Conservation (phyloP, 495 filamentous ascomycete genomes). For the Rhizodiscina lignyota region DNA sequence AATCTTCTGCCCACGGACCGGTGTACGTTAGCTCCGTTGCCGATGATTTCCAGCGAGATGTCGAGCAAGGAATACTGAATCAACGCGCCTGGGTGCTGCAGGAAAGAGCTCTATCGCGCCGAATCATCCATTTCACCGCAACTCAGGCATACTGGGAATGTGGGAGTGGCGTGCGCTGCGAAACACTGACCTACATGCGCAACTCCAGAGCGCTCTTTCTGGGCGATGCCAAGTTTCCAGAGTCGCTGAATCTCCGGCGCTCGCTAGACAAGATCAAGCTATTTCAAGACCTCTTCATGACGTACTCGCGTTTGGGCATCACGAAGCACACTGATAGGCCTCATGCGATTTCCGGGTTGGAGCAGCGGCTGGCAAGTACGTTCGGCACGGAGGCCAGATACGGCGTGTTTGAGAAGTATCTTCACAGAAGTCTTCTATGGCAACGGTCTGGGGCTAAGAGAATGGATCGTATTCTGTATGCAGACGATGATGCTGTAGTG, state of each 20-base stretch:
- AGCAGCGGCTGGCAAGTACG: not conserved
- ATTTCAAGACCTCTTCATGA: not conserved
- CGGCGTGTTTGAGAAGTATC: not conserved
- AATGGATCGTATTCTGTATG: not conserved
- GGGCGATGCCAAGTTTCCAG: not conserved
- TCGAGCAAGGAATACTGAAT: not conserved
- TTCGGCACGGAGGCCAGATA: not conserved
- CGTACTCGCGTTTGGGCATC: not conserved
- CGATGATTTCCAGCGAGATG: constrained; percentile 1
- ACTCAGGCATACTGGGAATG: constrained; percentile 5
- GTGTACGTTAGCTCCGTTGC: not conserved
- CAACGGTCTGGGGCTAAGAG: not conserved
- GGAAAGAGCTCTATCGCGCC: constrained; percentile 2
- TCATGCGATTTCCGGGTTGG: constrained; percentile 1
- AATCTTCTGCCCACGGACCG: not conserved
- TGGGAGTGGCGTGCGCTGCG: not conserved
- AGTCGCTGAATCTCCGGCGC: not conserved
- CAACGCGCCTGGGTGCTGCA: constrained; percentile 1
- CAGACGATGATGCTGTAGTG: too few species aligned
- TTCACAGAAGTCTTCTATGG: constrained; percentile 2
- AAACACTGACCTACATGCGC: not conserved
- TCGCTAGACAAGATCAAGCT: not conserved
- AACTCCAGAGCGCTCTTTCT: not conserved
- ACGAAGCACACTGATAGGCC: constrained; percentile 1
- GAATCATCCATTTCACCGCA: constrained; percentile 4